These are phyloP conservation scores for Penicillium sp. DNA, from an alignment of 2,329 filamentous ascomycete genomes.

Conservation along the genomic window DNA sequence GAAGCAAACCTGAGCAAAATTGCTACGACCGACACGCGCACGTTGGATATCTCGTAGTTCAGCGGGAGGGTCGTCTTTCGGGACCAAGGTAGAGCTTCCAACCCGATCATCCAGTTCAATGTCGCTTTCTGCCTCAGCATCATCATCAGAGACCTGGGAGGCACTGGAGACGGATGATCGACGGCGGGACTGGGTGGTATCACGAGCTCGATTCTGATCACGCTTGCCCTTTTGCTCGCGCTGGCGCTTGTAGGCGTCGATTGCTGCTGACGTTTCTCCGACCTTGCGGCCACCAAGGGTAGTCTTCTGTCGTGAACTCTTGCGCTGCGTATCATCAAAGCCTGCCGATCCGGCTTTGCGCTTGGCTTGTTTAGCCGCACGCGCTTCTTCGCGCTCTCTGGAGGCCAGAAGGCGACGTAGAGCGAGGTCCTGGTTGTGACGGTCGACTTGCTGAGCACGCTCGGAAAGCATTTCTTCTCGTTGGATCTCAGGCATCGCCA, in stretches of 20 bases:
- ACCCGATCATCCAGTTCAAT: conserved; percentile 72
- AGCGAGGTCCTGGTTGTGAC: conserved; percentile 78
- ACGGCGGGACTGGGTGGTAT: conserved; percentile 52
- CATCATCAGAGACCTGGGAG: conserved; percentile 63
- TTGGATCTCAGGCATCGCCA: conserved; percentile 85
- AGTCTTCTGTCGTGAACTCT: conserved; percentile 73
- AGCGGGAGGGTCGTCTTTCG: conserved; percentile 70
- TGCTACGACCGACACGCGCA: conserved; percentile 78
- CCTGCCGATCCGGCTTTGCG: conserved; percentile 81
- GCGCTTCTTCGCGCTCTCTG: conserved; percentile 65
- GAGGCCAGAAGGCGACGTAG: conserved; percentile 76
- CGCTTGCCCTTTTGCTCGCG: conserved; percentile 62
- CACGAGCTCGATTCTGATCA: conserved; percentile 52
- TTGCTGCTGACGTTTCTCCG: conserved; percentile 70
- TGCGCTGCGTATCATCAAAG: conserved; percentile 75
- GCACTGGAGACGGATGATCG: conserved; percentile 64
- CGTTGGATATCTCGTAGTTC: conserved; percentile 82
- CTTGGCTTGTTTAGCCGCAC: conserved; percentile 58
- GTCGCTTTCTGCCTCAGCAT: conserved; percentile 75
- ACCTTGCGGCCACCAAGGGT: conserved; percentile 68
- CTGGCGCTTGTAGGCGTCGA: conserved; percentile 70
- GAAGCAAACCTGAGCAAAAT: conserved; percentile 91
- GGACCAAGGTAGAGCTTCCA: conserved; percentile 53
- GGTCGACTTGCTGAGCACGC: conserved; percentile 80
- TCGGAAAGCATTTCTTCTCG: conserved; percentile 89